These are phyloP conservation scores for Debaryomyces psychrophilus DNA, from an alignment of 1,139 yeast genomes.

Conservation along the genomic window DNA sequence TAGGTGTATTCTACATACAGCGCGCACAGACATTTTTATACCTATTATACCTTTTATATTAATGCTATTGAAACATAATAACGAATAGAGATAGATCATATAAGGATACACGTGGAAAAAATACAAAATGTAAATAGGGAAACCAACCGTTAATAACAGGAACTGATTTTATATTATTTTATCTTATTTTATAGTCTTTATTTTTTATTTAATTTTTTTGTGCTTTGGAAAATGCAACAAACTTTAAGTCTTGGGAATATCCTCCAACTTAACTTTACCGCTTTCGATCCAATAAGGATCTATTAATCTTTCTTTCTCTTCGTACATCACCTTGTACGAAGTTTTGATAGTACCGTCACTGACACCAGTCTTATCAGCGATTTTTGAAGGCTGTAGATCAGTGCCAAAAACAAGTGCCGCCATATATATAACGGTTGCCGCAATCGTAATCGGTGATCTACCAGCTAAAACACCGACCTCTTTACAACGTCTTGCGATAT, in stretches of 20 bases:
- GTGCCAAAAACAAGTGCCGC: slow-evolving; percentile 82
- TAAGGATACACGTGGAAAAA: background rate
- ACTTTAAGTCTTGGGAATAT: slow-evolving; percentile 54
- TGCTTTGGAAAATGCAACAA: background rate
- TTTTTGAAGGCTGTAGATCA: slow-evolving; percentile 70
- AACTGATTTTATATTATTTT: background rate
- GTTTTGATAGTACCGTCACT: slow-evolving; percentile 97
- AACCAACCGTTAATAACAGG: background rate
- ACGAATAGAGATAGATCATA: background rate
- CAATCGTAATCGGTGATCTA: slow-evolving; percentile 94
- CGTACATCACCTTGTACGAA: slow-evolving; percentile 80
- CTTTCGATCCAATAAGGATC: slow-evolving; percentile 81
- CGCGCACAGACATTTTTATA: background rate
- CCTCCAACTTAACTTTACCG: slow-evolving; percentile 66
- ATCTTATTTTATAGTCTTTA: background rate
- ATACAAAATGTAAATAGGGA: background rate
- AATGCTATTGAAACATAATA: background rate
- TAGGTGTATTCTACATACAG: background rate
- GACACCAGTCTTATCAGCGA: slow-evolving; percentile 95
- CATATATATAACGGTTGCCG: slow-evolving; percentile 96
- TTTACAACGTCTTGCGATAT: slow-evolving; percentile 85
- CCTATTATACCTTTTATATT: background rate
- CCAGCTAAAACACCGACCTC: slow-evolving; percentile 96
- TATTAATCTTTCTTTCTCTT: slow-evolving; percentile 69
- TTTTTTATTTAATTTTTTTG: background rate